Evolutionary conservation across 257 asterid species (phyloP).

Genomic region (Phtheirospermum japonicum): DNA sequence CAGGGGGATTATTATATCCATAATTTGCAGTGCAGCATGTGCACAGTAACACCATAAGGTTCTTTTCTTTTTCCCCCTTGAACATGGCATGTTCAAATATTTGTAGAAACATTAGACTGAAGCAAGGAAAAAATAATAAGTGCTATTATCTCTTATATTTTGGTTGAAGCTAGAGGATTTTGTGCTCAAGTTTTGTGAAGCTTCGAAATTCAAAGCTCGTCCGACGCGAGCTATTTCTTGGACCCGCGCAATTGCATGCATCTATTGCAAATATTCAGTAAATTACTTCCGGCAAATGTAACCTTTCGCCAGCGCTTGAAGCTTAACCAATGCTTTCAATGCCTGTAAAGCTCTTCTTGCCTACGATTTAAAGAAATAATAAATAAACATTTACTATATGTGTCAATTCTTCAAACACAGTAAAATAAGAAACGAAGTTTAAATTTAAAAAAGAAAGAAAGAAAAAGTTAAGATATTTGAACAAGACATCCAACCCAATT

Average conservation of each 20-base stretch:
- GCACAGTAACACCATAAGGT: too few relatives aligned
- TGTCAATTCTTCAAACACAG: too few relatives aligned
- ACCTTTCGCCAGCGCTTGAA: conserved; percentile 80
- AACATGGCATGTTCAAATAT: too few relatives aligned
- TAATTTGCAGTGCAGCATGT: too few relatives aligned
- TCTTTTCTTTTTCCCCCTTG: too few relatives aligned
- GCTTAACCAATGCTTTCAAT: conserved; percentile 62
- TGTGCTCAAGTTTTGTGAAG: conserved; percentile 32
- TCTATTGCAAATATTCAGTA: conserved; percentile 36
- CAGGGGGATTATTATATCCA: too few relatives aligned
- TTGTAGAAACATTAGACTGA: too few relatives aligned
- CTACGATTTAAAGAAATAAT: not conserved
- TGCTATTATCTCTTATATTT: conserved; percentile 34
- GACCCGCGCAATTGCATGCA: conserved; percentile 39
- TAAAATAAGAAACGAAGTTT: too few relatives aligned
- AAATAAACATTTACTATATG: too few relatives aligned
- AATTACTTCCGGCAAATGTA: conserved; percentile 54
- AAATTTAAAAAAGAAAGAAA: too few relatives aligned
- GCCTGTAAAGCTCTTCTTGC: conserved; percentile 78
- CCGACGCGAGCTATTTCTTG: conserved; percentile 53
- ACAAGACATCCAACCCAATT: too few relatives aligned
- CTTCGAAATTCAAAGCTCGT: conserved; percentile 34
- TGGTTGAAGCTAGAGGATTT: conserved; percentile 41
- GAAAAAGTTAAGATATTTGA: too few relatives aligned
- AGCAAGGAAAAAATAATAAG: not conserved